Evolutionary conservation across 116 monocot genomes (phyloP).

Genomic region (Posidonia oceanica): DNA sequence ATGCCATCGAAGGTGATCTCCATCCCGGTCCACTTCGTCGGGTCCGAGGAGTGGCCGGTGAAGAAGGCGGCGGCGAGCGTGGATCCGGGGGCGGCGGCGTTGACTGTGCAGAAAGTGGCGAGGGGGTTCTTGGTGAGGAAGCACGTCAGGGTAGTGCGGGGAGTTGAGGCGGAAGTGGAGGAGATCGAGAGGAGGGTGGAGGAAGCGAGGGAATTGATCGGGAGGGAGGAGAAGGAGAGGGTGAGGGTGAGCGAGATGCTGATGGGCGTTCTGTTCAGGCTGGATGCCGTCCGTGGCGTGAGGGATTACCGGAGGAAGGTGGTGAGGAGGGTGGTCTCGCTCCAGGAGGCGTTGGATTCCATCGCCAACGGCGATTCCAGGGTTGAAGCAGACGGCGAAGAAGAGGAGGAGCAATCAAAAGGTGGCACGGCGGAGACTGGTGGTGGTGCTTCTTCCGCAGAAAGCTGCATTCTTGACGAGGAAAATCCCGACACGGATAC

Average conservation of each 20-base stretch:
- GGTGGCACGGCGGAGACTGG: not conserved
- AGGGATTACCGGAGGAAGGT: conserved; percentile 73
- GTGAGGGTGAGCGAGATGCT: conserved; percentile 61
- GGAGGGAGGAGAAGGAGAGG: conserved; percentile 21
- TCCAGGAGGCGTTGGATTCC: conserved; percentile 60
- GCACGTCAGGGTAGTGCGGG: conserved; percentile 2
- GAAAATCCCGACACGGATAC: not conserved
- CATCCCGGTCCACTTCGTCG: conserved; percentile 14
- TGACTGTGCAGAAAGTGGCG: conserved; percentile 11
- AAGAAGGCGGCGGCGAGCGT: not conserved
- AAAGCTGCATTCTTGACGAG: not conserved
- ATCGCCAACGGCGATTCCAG: conserved; percentile 2
- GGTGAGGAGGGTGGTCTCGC: conserved; percentile 36
- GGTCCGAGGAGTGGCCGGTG: conserved; percentile 1
- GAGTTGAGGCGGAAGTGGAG: conserved; percentile 15
- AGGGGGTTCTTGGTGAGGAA: conserved; percentile 16
- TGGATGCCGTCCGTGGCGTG: conserved; percentile 65
- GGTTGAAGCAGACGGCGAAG: not conserved
- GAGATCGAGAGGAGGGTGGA: conserved; percentile 7
- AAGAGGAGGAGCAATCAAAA: not conserved
- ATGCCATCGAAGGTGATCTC: conserved; percentile 8
- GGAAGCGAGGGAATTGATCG: conserved; percentile 1
- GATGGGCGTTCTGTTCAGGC: conserved; percentile 49
- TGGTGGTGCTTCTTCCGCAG: not conserved
- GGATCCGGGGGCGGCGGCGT: not conserved